These are phyloP conservation scores for Pythium aristosporum DNA, from an alignment of 352 stramenopile genomes.

Conservation along the genomic window DNA sequence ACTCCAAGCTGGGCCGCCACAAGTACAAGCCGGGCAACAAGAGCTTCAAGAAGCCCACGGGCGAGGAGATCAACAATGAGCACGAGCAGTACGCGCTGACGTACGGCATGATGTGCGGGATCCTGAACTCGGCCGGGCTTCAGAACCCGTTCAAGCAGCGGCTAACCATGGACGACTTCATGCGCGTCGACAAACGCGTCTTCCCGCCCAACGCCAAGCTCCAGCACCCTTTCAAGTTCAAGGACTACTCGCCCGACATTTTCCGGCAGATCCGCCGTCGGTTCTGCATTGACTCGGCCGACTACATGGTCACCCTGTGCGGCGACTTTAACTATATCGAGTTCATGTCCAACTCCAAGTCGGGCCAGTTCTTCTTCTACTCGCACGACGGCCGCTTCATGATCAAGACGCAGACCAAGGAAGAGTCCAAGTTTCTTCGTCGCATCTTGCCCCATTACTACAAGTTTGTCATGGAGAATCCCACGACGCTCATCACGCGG, in stretches of 20 bases:
- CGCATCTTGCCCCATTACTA: conserved; percentile 98
- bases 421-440: conserved; percentile 98
- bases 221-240: conserved; percentile 88
- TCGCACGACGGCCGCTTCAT: conserved; percentile 97
- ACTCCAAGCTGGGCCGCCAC: conserved; percentile 46
- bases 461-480: conserved; percentile 96
- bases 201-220: conserved; percentile 75
- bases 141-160: conserved; percentile 78
- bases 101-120: conserved; percentile 98
- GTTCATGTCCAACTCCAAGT: conserved; percentile 99
- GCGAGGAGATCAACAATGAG: conserved; percentile 78
- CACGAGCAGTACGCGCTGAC: conserved; percentile 98
- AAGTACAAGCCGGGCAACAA: conserved; percentile 52
- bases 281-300: conserved; percentile 73
- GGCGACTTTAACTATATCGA: conserved; percentile 97
- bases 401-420: conserved; percentile 99
- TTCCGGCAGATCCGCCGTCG: conserved; percentile 79
- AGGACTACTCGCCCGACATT: conserved; percentile 91
- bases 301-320: conserved; percentile 92
- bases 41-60: conserved; percentile 63
- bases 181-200: conserved; percentile 76
- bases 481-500: conserved; percentile 96
- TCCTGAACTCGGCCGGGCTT: conserved; percentile 92
- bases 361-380: conserved; percentile 99
- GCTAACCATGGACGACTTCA: conserved; percentile 92